Evolutionary conservation across 2,329 filamentous ascomycete genomes (phyloP).

Genomic region (Hortaea sp.): DNA sequence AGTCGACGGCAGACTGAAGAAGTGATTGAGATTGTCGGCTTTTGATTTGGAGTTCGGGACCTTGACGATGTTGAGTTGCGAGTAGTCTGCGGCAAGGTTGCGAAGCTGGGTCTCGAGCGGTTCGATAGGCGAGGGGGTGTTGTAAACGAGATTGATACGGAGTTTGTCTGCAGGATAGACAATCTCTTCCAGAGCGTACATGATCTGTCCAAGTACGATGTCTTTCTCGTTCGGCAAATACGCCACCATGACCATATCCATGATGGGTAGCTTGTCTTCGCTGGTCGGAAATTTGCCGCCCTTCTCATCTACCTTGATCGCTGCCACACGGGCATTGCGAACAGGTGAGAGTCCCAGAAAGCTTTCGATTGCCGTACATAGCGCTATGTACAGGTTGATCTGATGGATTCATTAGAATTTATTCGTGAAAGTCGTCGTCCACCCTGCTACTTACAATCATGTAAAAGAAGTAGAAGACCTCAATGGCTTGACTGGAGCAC

Average conservation of each 20-base stretch:
- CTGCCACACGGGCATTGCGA: constrained; percentile 17
- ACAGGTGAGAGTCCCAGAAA: constrained; percentile 23
- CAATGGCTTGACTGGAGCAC: constrained; percentile 17
- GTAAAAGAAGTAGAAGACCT: constrained; percentile 25
- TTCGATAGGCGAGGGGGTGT: constrained; percentile 38
- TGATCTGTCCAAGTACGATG: constrained; percentile 12
- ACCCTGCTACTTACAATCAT: constrained; percentile 11
- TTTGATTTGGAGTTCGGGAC: constrained; percentile 41
- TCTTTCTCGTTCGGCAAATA: constrained; percentile 41
- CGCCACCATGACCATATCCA: constrained; percentile 41
- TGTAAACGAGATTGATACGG: constrained; percentile 39
- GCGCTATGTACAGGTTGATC: constrained; percentile 22
- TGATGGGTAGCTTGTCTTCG: constrained; percentile 24
- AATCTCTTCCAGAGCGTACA: constrained; percentile 38
- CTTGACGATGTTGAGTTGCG: constrained; percentile 37
- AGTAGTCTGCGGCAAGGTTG: constrained; percentile 27
- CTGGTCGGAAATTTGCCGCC: constrained; percentile 13
- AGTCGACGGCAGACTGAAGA: constrained; percentile 32
- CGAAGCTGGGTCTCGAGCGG: constrained; percentile 35
- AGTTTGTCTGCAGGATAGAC: constrained; percentile 37
- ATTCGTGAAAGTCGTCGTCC: no score
- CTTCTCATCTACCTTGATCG: constrained; percentile 18
- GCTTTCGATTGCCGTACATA: constrained; percentile 18
- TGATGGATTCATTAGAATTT: no score
- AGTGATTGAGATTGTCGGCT: constrained; percentile 42